Evolutionary conservation across 805 yeast species (phyloP).

Genomic region (Starmerella bombicola): DNA sequence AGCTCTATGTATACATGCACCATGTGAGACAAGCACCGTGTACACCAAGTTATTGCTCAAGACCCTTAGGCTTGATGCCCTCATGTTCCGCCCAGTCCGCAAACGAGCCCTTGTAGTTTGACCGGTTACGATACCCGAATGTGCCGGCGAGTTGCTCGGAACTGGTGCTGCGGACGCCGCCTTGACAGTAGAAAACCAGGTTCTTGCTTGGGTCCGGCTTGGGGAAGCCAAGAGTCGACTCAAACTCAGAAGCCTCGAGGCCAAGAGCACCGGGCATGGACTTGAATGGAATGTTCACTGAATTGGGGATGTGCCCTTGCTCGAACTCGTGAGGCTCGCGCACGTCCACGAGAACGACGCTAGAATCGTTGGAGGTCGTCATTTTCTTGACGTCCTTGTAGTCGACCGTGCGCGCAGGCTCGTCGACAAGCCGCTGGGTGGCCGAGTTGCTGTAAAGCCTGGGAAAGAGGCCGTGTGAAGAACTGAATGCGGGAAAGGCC

Average conservation of each 20-base stretch:
- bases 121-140: constrained; percentile 73
- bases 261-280: constrained; percentile 88
- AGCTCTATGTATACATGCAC: too few species aligned
- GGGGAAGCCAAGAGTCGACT: constrained; percentile 62
- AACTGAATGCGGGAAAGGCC: neutral
- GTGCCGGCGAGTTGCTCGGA: constrained; percentile 87
- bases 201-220: constrained; percentile 66
- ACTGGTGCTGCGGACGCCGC: constrained; percentile 80
- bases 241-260: constrained; percentile 63
- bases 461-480: constrained; percentile 17
- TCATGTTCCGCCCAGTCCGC: constrained; percentile 59
- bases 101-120: constrained; percentile 77
- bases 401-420: constrained; percentile 40
- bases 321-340: constrained; percentile 77
- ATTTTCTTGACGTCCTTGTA: constrained; percentile 45
- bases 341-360: constrained; percentile 64
- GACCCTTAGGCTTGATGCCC: neutral
- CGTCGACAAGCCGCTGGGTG: constrained; percentile 25
- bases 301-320: constrained; percentile 68
- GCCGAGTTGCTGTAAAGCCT: constrained; percentile 12
- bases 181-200: constrained; percentile 80
- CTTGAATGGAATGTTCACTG: constrained; percentile 80
- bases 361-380: constrained; percentile 33
- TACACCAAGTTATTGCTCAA: too few species aligned
- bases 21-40: too few species aligned